A percentile compares a stretch with the other conserved stretches of the same genome.
Evolutionary conservation across 495 filamentous ascomycete species (phyloP).

Genomic region (Trichocladium uniseriatum): DNA sequence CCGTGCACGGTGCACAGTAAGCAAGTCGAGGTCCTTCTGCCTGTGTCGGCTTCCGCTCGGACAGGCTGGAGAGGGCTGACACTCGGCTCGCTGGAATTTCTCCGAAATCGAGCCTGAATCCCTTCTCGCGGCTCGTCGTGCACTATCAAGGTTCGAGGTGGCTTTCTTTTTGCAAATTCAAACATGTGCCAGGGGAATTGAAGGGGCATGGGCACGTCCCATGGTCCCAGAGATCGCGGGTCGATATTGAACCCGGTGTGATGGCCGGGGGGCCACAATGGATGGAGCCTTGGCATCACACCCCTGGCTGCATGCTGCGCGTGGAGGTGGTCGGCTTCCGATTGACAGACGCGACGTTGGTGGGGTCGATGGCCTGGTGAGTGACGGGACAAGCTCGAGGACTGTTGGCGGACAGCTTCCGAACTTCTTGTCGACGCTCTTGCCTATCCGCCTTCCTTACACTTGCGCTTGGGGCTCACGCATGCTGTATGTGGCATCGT

Average conservation of each 20-base stretch:
- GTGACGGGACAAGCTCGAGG: no score
- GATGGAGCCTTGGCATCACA: not conserved
- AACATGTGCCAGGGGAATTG: conserved; percentile 11
- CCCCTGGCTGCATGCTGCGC: conserved; percentile 7
- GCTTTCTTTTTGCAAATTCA: not conserved
- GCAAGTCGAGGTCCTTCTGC: no score
- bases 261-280: not conserved
- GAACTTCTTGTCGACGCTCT: no score
- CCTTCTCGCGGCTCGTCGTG: not conserved
- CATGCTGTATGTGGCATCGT: no score
- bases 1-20: no score
- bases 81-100: conserved; percentile 17
- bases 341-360: conserved; percentile 4
- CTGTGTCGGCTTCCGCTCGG: no score
- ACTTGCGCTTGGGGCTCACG: no score
- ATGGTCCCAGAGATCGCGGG: conserved; percentile 12
- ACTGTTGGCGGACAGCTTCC: no score
- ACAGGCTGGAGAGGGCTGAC: not conserved
- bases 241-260: conserved; percentile 14
- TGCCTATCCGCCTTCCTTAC: no score
- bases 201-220: conserved; percentile 14
- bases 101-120: conserved; percentile 15
- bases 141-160: not conserved
- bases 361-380: not conserved
- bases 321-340: conserved; percentile 5